Base-by-base conservation (phyloP, 2,329 filamentous ascomycete species). In the Aspergillus pseudoterreus region DNA sequence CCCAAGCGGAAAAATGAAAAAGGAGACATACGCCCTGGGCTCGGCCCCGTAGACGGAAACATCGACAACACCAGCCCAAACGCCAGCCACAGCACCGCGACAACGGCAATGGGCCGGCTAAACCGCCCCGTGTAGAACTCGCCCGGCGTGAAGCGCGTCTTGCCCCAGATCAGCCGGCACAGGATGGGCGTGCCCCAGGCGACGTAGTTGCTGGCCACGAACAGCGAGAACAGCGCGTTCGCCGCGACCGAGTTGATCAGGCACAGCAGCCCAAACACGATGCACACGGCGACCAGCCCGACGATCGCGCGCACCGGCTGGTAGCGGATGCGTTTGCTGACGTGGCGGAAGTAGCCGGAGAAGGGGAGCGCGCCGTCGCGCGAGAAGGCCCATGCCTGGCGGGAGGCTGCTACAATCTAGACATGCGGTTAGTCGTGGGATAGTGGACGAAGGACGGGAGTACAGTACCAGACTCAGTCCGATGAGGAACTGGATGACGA, bases 301-400 rank as follows among this genome's bases (percentile, higher is more conserved):
- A 79, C 79, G 53, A 84, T 73, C 3, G 79, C 75, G 32, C 81
- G 77, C 9, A 84, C 70, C 0, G 82, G 82, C 47, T 83, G 84
- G 57, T 78, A 82, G 10, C 77, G 78, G 38, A 84, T 75, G 1
- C 71, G 71, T 52, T 75, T 75, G 56, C 76, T 80, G 61, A 85
- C 80, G 6, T 75, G 74, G 30, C 81, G 74, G 66, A 84, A 81
- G 66, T 80, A 83, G 4, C 55, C 64, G 2, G 79, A 82, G 62
- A 85, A 84, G 0, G 82, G 82, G 1, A 85, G 71, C 1, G 82
- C 82, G 2, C 81, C 81, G 58, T 85, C 82, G 21, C 82, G 77
- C 8, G 80, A 81, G 62, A 85, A 85, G 0, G 82, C 82, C 82
- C 82, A 86, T 27, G 74, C 76, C 66, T 85, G 82, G 5, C 83